Base-by-base conservation (phyloP, 2,329 filamentous ascomycete species). In the Trichoderma guizhouense region DNA sequence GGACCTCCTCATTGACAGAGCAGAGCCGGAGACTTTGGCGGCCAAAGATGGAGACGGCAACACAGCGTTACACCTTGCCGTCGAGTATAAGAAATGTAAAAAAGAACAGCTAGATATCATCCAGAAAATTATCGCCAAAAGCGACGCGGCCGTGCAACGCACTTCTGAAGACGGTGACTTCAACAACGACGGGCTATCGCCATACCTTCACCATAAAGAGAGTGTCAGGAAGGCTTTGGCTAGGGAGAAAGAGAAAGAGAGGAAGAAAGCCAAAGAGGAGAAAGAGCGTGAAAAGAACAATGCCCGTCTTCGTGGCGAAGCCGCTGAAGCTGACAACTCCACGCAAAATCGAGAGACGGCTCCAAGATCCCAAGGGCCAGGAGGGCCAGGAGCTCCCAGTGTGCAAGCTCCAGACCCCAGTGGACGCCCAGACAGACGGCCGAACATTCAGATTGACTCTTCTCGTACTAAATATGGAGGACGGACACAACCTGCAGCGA, bases 61-160 rank as follows among this genome's bases (percentile, higher is more conserved):
- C 60, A 76, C 74, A 14, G 75, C 75, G 11, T 72, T 77, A 12
- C 76, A 77, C 62, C 74, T 76, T 14, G 75, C 75, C 8, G 75
- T 76, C 28, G 72, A 75, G 53, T 76, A 75, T 47, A 73, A 75
- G 12, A 75, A 74, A 14, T 74, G 73, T n/a, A 75, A 66, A 32
- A 57, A 72, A 30, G 75, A 74, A 5, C 76, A 77, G 26, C 43
- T 76, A 2, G 58, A 65, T 9, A 71, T 76, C 14, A 66, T 77
- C 51, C 51, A 73, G 11, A 68, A 34, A 1, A 75, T 77, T 15
- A 63, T 77, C 11, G 57, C 57, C 5, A 75, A 73, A 14, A 70
- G 74, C 47, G 76, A 77, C 34, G 26, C 34, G 8, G 71, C 58
- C 3, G 51, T 75, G 4, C 69, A 70, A 1, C 58, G 34, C 2